Conservation (phyloP, 768 basidiomycete genomes). For the Collybia nuda region DNA sequence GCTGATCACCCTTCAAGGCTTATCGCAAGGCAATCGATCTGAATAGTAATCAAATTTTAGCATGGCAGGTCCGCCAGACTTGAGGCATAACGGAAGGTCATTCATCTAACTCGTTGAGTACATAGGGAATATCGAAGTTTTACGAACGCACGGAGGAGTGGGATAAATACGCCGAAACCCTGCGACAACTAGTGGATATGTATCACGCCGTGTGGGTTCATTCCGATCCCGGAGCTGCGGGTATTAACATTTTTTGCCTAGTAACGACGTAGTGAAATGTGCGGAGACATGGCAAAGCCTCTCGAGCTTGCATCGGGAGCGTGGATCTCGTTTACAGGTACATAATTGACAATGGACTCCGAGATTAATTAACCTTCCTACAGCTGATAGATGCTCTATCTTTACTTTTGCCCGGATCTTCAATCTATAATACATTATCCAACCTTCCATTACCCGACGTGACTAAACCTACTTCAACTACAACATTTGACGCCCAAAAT, state of each 20-base stretch:
- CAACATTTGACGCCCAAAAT: constrained; percentile 54
- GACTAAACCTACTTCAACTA: constrained; percentile 68
- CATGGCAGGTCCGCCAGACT: constrained; percentile 72
- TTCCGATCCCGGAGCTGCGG: neutral
- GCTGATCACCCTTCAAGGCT: constrained; percentile 42
- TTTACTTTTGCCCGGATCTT: constrained; percentile 74
- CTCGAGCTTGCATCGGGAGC: constrained; percentile 56
- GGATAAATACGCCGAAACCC: constrained; percentile 52
- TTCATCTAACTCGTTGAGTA: neutral
- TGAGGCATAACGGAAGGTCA: constrained; percentile 11
- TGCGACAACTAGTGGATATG: constrained; percentile 57
- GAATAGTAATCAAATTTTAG: constrained; percentile 71
- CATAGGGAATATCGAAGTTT: constrained; percentile 70
- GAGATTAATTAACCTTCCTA: constrained; percentile 1
- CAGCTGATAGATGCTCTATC: constrained; percentile 70
- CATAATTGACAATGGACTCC: neutral
- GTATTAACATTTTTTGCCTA: constrained; percentile 23
- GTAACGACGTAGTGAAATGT: constrained; percentile 75
- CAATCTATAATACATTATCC: constrained; percentile 59
- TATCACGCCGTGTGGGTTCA: constrained; percentile 52
- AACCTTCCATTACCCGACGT: constrained; percentile 71
- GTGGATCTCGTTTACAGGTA: constrained; percentile 56
- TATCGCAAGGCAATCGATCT: constrained; percentile 76
- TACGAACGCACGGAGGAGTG: constrained; percentile 66
- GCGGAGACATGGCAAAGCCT: constrained; percentile 82